phyloP scores from a whole-genome alignment of 257 asterid genomes.

The Scutellaria galericulata region DNA sequence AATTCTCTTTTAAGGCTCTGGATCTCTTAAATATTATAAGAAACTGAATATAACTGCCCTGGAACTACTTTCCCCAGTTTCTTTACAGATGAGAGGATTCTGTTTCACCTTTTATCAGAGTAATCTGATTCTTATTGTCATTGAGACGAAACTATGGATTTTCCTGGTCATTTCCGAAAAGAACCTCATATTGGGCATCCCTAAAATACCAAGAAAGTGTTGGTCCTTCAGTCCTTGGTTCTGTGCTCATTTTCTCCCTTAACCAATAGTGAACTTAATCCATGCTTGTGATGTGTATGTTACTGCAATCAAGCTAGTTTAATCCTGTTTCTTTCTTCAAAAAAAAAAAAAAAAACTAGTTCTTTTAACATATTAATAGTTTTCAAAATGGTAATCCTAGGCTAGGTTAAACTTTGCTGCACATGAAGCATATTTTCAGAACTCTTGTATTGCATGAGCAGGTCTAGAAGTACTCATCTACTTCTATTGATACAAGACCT shows the following conservation, averaged over 20 bases:
- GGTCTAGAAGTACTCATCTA: too few species aligned
- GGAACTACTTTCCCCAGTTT: constrained; percentile 27
- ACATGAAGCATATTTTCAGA: neutral
- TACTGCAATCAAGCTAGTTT: neutral
- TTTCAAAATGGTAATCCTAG: neutral
- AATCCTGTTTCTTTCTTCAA: too few species aligned
- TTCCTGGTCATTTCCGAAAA: neutral
- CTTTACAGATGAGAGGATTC: constrained; percentile 10
- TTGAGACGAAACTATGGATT: constrained; percentile 8
- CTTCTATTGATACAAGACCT: too few species aligned
- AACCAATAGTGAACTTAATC: neutral
- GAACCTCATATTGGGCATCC: neutral
- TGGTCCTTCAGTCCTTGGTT: neutral
- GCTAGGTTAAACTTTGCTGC: neutral
- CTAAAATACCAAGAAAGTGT: neutral
- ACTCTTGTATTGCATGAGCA: neutral
- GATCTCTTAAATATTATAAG: neutral
- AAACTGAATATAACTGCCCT: constrained; percentile 7
- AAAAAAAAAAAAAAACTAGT: neutral
- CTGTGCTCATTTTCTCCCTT: neutral
- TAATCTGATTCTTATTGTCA: constrained; percentile 8
- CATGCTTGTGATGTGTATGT: neutral
- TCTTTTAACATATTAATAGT: neutral
- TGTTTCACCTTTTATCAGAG: constrained; percentile 23
- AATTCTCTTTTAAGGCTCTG: neutral